Conservation (phyloP, 129 eudicot genomes). For the Chrysanthemum seticuspe region DNA sequence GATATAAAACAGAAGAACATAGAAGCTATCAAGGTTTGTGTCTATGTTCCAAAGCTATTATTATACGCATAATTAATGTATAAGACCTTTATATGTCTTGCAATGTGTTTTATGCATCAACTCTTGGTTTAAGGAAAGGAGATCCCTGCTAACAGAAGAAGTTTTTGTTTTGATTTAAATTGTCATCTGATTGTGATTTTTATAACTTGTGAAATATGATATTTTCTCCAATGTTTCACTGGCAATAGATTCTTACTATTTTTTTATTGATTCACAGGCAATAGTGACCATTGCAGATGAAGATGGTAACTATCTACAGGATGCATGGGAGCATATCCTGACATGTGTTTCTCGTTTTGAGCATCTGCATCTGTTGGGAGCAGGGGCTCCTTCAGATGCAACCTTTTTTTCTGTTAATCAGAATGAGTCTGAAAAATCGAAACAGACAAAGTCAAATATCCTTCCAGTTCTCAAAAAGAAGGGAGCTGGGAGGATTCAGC, state of each 20-base stretch:
- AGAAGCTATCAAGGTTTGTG: constrained; percentile 94
- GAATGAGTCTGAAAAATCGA: constrained; percentile 61
- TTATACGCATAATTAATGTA: neutral
- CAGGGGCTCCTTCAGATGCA: constrained; percentile 96
- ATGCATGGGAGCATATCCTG: constrained; percentile 98
- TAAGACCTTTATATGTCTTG: neutral
- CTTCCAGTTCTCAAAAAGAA: constrained; percentile 86
- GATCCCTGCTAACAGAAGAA: too few species aligned
- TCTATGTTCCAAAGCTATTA: neutral
- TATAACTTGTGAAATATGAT: too few species aligned
- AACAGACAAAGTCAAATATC: constrained; percentile 58
- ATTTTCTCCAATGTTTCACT: neutral
- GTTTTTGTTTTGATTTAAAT: too few species aligned
- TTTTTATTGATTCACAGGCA: constrained; percentile 54
- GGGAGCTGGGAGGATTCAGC: constrained; percentile 87
- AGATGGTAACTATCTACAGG: constrained; percentile 94
- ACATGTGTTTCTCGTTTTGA: constrained; percentile 96
- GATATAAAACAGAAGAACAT: constrained; percentile 95
- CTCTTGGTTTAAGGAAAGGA: too few species aligned
- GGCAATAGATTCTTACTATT: constrained; percentile 11
- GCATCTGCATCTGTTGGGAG: constrained; percentile 87
- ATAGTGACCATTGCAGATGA: constrained; percentile 92
- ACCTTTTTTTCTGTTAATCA: constrained; percentile 78
- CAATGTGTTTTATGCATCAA: too few species aligned
- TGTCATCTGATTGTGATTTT: too few species aligned